Conservation (phyloP, 805 yeast genomes). For the Aciculoconidium aculeatum region DNA sequence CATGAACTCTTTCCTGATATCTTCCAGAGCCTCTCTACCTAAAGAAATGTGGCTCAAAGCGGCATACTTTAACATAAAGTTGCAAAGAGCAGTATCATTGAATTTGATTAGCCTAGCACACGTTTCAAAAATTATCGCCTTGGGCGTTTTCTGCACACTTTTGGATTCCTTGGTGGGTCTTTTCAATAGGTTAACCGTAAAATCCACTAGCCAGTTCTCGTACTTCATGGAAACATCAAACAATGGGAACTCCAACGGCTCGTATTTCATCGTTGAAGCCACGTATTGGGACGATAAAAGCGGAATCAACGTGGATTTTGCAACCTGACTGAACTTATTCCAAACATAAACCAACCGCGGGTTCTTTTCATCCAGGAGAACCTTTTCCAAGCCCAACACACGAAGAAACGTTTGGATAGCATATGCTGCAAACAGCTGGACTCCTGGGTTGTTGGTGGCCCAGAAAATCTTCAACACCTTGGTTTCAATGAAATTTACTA, state of each 20-base stretch:
- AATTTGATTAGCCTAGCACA: constrained; percentile 61
- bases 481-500: constrained; percentile 58
- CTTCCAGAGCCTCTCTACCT: constrained; percentile 34
- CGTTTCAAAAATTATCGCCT: constrained; percentile 46
- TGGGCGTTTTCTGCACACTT: constrained; percentile 10
- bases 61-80: constrained; percentile 72
- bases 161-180: constrained; percentile 19
- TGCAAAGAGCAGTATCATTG: constrained; percentile 64
- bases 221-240: constrained; percentile 51
- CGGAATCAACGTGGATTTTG: constrained; percentile 72
- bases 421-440: constrained; percentile 77
- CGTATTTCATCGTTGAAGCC: constrained; percentile 46
- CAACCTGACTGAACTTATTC: constrained; percentile 56
- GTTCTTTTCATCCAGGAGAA: no score
- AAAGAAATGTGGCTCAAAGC: constrained; percentile 58
- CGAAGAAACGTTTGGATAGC: constrained; percentile 84
- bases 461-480: constrained; percentile 79
- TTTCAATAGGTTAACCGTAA: constrained; percentile 63
- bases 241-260: constrained; percentile 55
- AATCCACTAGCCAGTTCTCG: constrained; percentile 64
- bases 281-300: constrained; percentile 68
- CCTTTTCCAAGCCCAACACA: constrained; percentile 32
- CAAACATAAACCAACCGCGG: constrained; percentile 38
- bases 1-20: constrained; percentile 54
- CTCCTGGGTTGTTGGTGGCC: constrained; percentile 83